These are phyloP conservation scores for Bipolaris victoriae DNA, from an alignment of 2,329 filamentous ascomycete species.

Conservation along the genomic window DNA sequence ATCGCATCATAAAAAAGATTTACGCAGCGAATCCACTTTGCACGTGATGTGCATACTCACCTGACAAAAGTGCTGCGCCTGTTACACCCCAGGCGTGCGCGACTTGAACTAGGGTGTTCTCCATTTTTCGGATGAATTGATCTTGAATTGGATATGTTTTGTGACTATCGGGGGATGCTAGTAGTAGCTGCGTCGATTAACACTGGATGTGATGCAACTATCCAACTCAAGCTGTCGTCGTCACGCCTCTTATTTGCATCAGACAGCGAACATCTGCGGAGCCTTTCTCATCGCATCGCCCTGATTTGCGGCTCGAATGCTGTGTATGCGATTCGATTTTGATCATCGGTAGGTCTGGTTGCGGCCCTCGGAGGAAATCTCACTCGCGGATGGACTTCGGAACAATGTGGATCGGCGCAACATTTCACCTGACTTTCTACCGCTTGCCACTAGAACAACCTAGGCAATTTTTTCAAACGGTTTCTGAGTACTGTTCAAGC, in stretches of 20 bases:
- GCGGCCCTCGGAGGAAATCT: background rate
- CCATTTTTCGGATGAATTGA: background rate
- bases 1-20: background rate
- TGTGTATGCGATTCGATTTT: no score
- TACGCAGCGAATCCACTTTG: no score
- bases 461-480: background rate
- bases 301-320: background rate
- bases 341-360: background rate
- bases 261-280: background rate
- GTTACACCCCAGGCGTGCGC: slow-evolving; percentile 3
- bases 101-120: background rate
- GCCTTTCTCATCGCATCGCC: background rate
- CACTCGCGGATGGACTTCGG: background rate
- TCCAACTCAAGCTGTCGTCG: no score
- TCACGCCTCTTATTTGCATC: background rate
- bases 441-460: background rate
- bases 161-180: background rate
- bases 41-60: background rate
- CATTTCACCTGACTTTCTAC: background rate
- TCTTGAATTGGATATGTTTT: background rate
- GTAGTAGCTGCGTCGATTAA: background rate
- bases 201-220: background rate
- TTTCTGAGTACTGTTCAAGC: background rate
- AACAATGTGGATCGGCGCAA: background rate
- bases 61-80: slow-evolving; percentile 7